phyloP scores from a whole-genome alignment of 306 rosid genomes.

The Arachis stenosperma region DNA sequence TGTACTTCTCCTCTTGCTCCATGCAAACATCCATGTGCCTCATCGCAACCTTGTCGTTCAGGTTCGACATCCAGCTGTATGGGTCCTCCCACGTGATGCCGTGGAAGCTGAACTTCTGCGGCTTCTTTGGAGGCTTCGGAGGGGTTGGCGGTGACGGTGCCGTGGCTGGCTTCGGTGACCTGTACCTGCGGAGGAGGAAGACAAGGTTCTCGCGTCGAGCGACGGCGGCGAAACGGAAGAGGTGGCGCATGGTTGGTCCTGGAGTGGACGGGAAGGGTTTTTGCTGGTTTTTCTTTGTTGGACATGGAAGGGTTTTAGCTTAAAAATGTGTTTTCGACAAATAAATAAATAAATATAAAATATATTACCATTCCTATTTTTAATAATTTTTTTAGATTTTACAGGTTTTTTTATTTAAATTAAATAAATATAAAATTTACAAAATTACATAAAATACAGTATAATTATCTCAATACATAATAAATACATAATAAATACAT shows the following conservation, averaged over 20 bases:
- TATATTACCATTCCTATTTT: no score
- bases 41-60: slow-evolving; percentile 87
- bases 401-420: no score
- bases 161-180: slow-evolving; percentile 39
- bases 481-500: no score
- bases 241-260: slow-evolving; percentile 33
- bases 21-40: slow-evolving; percentile 93
- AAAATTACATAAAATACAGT: no score
- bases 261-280: slow-evolving; percentile 22
- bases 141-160: slow-evolving; percentile 60
- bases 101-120: slow-evolving; percentile 73
- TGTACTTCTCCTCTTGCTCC: slow-evolving; percentile 95
- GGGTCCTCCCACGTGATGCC: slow-evolving; percentile 80
- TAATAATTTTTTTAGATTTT: no score
- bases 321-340: no score
- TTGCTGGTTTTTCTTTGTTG: neutral
- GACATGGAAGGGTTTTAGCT: no score
- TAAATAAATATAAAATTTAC: no score
- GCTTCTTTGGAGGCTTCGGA: slow-evolving; percentile 82
- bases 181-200: slow-evolving; percentile 45
- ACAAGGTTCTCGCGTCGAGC: slow-evolving; percentile 23
- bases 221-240: slow-evolving; percentile 31
- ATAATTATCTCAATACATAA: no score
- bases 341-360: no score
- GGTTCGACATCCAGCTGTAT: slow-evolving; percentile 87